Evolutionary conservation across 2,329 filamentous ascomycete genomes (phyloP).

Genomic region (Colletotrichum endophyticum): DNA sequence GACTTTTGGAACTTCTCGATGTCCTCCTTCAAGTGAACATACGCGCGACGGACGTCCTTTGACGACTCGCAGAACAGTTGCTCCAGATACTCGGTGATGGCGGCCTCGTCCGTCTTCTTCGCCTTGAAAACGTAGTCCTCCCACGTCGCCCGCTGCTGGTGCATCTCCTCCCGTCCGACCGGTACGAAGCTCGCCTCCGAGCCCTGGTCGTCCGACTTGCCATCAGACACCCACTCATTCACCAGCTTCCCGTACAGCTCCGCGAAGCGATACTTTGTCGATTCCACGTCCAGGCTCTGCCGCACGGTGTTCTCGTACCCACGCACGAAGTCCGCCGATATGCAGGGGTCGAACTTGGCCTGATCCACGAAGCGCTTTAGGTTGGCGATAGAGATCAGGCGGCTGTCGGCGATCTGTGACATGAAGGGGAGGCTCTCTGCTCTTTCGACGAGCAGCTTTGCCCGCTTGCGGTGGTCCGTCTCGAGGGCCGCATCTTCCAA

Average conservation of each 20-base stretch:
- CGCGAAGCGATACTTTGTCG: constrained; percentile 60
- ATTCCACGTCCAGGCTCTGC: constrained; percentile 50
- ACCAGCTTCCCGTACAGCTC: constrained; percentile 60
- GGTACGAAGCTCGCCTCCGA: constrained; percentile 45
- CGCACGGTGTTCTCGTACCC: constrained; percentile 53
- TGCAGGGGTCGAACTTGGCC: constrained; percentile 55
- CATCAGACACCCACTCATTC: constrained; percentile 54
- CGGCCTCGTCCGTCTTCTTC: constrained; percentile 46
- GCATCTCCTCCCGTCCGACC: constrained; percentile 58
- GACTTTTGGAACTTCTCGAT: constrained; percentile 39
- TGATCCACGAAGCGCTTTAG: constrained; percentile 58
- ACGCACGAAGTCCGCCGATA: constrained; percentile 48
- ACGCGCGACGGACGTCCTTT: constrained; percentile 42
- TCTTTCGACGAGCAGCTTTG: constrained; percentile 37
- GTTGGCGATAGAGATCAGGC: constrained; percentile 40
- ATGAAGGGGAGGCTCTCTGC: constrained; percentile 37
- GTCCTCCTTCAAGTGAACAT: constrained; percentile 43
- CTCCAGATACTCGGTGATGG: constrained; percentile 55
- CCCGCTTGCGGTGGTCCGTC: constrained; percentile 30
- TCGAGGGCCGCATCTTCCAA: constrained; percentile 32
- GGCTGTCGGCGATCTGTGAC: constrained; percentile 30
- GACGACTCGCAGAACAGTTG: constrained; percentile 47
- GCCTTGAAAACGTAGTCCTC: constrained; percentile 60
- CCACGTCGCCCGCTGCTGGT: constrained; percentile 57
- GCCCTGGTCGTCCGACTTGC: constrained; percentile 32